Percentiles rank a stretch among this genome's conserved stretches.
These are phyloP conservation scores for Monilinia laxa DNA, from an alignment of 2,329 filamentous ascomycete species.

Conservation along the genomic window DNA sequence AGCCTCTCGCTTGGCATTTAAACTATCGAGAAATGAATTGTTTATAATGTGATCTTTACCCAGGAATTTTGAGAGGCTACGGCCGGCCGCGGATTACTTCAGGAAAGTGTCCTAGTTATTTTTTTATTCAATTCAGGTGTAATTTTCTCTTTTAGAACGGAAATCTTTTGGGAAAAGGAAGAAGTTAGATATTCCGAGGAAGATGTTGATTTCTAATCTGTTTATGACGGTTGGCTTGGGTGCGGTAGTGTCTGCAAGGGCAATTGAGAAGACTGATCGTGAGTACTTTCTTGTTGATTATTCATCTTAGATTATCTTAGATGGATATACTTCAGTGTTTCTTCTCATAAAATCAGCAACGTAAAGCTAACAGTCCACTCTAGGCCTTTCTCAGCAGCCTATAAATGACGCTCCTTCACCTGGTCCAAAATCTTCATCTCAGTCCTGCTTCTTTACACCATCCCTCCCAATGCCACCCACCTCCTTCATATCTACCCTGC, in stretches of 20 bases:
- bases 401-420: not conserved
- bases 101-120: slow-evolving; percentile 7
- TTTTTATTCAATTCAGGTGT: slow-evolving; percentile 1
- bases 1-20: slow-evolving; percentile 6
- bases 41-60: slow-evolving; percentile 5
- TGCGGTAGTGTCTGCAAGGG: slow-evolving; percentile 13
- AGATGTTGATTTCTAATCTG: slow-evolving; percentile 17
- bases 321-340: not conserved
- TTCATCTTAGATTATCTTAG: not conserved
- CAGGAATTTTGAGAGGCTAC: slow-evolving; percentile 3
- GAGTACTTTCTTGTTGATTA: not conserved
- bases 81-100: slow-evolving; percentile 19
- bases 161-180: not conserved
- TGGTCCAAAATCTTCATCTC: not conserved
- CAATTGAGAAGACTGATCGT: slow-evolving; percentile 13
- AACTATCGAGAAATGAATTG: not conserved
- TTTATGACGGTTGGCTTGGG: slow-evolving; percentile 1
- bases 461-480: slow-evolving; percentile 14
- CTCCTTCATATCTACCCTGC: slow-evolving; percentile 13
- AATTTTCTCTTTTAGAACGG: slow-evolving; percentile 1
- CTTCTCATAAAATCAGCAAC: not conserved
- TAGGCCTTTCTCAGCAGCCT: not conserved
- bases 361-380: not conserved
- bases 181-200: not conserved
- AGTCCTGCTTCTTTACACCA: slow-evolving; percentile 19